These are phyloP conservation scores for Alternaria gansuensis DNA, from an alignment of 2,329 filamentous ascomycete species.

Conservation along the genomic window DNA sequence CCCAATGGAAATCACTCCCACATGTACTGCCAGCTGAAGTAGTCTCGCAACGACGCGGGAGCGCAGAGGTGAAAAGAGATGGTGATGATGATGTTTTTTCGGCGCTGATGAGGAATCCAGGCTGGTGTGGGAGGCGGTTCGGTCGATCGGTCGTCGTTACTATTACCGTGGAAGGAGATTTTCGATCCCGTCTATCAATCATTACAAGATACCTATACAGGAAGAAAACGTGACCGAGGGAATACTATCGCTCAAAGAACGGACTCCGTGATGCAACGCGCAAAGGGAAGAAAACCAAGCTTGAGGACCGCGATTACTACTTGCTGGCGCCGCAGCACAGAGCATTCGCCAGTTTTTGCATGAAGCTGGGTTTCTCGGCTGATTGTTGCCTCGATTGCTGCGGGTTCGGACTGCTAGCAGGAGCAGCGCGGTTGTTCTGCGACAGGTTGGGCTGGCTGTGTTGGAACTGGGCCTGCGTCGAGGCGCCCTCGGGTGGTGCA, in stretches of 20 bases:
- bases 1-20: conserved; percentile 37
- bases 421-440: conserved; percentile 69
- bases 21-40: conserved; percentile 33
- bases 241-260: conserved; percentile 46
- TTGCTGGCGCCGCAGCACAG: conserved; percentile 75
- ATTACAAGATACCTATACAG: conserved; percentile 56
- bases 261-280: conserved; percentile 49
- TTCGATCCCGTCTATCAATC: conserved; percentile 53
- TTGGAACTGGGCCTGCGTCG: conserved; percentile 95
- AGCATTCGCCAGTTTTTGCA: conserved; percentile 92
- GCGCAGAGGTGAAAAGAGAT: conserved; percentile 35
- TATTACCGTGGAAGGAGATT: conserved; percentile 50
- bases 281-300: conserved; percentile 35
- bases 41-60: conserved; percentile 30
- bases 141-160: conserved; percentile 42
- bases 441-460: conserved; percentile 87
- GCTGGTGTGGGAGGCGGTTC: conserved; percentile 35
- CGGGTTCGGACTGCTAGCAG: conserved; percentile 54
- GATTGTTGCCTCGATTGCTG: conserved; percentile 68
- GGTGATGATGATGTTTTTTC: conserved; percentile 28
- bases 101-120: conserved; percentile 39
- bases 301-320: conserved; percentile 33
- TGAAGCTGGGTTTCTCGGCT: conserved; percentile 73
- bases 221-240: conserved; percentile 43
- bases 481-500: conserved; percentile 79